Conservation (phyloP, 2,329 filamentous ascomycete genomes). For the Aspergillus quadricinctus region DNA sequence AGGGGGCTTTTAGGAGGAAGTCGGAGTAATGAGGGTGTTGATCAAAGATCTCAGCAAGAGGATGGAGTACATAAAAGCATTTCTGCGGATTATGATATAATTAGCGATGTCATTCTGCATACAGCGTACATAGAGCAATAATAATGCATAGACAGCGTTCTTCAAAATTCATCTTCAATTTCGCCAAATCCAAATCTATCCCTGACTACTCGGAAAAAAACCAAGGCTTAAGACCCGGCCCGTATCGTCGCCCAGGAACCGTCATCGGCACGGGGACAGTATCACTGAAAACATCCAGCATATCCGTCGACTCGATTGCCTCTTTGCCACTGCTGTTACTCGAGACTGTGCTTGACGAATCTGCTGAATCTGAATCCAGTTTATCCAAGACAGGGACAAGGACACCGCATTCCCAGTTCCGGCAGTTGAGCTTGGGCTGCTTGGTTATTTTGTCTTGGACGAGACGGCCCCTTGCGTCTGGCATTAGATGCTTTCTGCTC, state of each 20-base stretch:
- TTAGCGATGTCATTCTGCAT: background rate
- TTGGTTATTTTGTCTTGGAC: conserved; percentile 65
- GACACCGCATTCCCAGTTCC: conserved; percentile 96
- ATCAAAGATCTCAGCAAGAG: background rate
- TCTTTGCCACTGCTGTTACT: conserved; percentile 30
- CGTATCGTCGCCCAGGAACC: conserved; percentile 29
- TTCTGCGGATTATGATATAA: background rate
- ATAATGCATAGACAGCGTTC: background rate
- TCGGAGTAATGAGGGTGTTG: conserved; percentile 14
- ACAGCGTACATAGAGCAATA: conserved; percentile 15
- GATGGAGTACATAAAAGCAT: background rate
- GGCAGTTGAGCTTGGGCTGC: conserved; percentile 70
- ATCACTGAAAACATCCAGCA: conserved; percentile 31
- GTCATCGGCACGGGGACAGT: conserved; percentile 44
- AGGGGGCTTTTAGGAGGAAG: conserved; percentile 22
- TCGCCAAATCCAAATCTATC: background rate
- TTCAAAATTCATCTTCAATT: background rate
- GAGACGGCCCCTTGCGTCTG: conserved; percentile 66
- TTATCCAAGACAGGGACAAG: conserved; percentile 56
- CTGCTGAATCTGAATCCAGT: background rate
- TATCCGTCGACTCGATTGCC: conserved; percentile 13
- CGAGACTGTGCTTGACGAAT: conserved; percentile 7
- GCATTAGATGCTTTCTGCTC: background rate
- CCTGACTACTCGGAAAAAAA: background rate
- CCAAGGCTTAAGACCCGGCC: conserved; percentile 20